Evolutionary conservation across 768 basidiomycete species (phyloP), one percentile per base, ranked within the genome.

Genomic region (Lactifluus hygrophoroides): DNA sequence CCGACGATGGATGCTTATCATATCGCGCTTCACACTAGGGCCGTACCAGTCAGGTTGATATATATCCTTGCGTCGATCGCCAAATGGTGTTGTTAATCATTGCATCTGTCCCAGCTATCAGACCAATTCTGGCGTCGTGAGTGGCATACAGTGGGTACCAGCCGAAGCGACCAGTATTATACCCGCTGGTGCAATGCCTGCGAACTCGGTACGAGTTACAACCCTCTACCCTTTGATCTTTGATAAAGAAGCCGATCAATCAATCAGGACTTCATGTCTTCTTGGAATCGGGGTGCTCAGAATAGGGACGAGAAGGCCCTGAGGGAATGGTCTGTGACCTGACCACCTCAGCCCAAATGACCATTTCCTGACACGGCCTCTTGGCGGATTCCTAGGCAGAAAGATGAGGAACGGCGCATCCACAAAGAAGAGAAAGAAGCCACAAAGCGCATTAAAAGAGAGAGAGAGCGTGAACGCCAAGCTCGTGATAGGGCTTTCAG

Each of bases 31-130:
- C 13, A 40, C 56, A 43, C 37, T 57, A 89, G 87, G 73, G 87
- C 86, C 55, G 83, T 88, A 40, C 70, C 84, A 57, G 86, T 87
- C 38, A 88, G 86, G 88, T 87, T 68, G 53, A 73, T 70, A 44
- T 52, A 37, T 32, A 13, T 16, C 54, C 19, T 30, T 53, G 42
- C 52, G 42, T 57, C 54, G 30, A 49, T 38, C 42, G 8, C 21
- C 7, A 37, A 21, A 43, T 49, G 47, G 37, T 35, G 30, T 48
- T 28, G 32, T 21, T 42, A 44, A 46, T 10, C 14, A 14, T 13
- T 19, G 3, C 23, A 38, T 43, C 42, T 14, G n/a, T 27, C 35
- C 37, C 55, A 90, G 88, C 66, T 90, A 90, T 72, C 82, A 84
- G 65, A 89, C 86, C 1, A 72, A 82, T 10, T 77, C 75, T 64